Percentiles rank a stretch among this genome's conserved stretches.
These are phyloP conservation scores for Fusarium zealandicum DNA, from an alignment of 2,329 filamentous ascomycete species.

Conservation along the genomic window DNA sequence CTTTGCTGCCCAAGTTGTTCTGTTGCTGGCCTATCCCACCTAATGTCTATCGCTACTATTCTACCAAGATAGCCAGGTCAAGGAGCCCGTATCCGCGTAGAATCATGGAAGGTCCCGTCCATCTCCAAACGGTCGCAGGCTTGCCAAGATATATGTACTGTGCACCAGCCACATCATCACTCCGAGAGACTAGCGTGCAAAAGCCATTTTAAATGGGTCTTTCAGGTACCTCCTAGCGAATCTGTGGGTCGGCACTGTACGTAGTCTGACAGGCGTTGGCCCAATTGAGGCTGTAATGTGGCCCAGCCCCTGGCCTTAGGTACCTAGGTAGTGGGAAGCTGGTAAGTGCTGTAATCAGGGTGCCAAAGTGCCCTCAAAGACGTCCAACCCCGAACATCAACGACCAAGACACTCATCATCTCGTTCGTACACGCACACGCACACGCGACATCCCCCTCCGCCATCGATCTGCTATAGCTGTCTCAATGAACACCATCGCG, in stretches of 20 bases:
- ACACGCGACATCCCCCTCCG: constrained; percentile 13
- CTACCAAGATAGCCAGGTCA: too few relatives aligned
- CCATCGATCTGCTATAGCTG: constrained; percentile 16
- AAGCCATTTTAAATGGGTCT: constrained; percentile 27
- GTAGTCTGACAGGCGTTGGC: constrained; percentile 32
- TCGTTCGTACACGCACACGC: not conserved
- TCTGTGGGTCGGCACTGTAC: constrained; percentile 32
- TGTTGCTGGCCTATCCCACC: too few relatives aligned
- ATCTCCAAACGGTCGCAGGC: not conserved
- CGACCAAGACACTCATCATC: constrained; percentile 24
- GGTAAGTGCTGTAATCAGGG: constrained; percentile 26
- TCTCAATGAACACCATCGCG: constrained; percentile 36
- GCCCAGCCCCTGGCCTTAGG: constrained; percentile 33
- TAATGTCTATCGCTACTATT: not conserved
- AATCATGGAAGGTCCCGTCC: too few relatives aligned
- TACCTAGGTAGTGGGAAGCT: constrained; percentile 25
- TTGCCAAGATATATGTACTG: too few relatives aligned
- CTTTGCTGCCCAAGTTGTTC: not conserved
- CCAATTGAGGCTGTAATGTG: constrained; percentile 35
- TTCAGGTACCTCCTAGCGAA: constrained; percentile 32
- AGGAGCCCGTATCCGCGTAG: too few relatives aligned
- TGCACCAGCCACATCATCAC: constrained; percentile 36
- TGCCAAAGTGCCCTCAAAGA: constrained; percentile 24
- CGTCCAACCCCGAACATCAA: constrained; percentile 14
- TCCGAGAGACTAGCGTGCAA: constrained; percentile 21